Base-by-base conservation (phyloP, 108 stramenopile species). In the Parietichytrium sp. region DNA sequence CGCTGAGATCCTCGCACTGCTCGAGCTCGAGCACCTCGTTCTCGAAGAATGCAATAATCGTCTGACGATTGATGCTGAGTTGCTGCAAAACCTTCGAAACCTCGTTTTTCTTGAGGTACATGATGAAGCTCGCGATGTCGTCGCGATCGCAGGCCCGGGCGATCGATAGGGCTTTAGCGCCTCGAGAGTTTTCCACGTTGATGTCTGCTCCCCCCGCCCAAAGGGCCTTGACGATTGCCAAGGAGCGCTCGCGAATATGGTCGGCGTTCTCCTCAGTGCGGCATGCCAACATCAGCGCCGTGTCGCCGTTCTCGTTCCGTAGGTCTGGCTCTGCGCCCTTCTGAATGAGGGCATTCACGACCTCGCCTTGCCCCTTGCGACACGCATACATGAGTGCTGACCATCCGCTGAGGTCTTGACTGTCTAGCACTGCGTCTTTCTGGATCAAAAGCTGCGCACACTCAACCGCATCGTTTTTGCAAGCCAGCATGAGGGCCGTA, bases 401-500 rank as follows among this genome's bases (percentile, higher is more conserved):
- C 33, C 61, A 36, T 10, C 61, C 61, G 61, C 45, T 42, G 15
- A 16, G 6, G 15, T 72, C 45, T 27, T 72, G 33, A n/a, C 20
- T 6, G 25, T 72, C 61, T 23, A 72, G 61, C 33, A 45, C 45
- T 8, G 61, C 61, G 13, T 42, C 61, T 16, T 20, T 16, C 38
- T 72, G 20, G 8, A 72, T 25, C 15, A 72, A 42, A n/a, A 45
- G n/a, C 15, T 45, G 18, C 13, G 61, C 61, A 27, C 36, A 3
- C 61, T 27, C 61, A n/a, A 42, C 38, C 61, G 36, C 38, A 6
- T 7, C 29, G 33, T 72, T 45, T 10, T 42, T 36, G 61, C 61
- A 72, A 33, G 61, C 61, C 20, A 72, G 61, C 61, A 72, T 72
- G 61, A 72, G 61, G n/a, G 61, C 20, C 8, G 33, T 72, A 33